Evolutionary conservation across 306 rosid genomes (phyloP), one percentile per base, ranked within the genome.

Genomic region (Dryas drummondii): DNA sequence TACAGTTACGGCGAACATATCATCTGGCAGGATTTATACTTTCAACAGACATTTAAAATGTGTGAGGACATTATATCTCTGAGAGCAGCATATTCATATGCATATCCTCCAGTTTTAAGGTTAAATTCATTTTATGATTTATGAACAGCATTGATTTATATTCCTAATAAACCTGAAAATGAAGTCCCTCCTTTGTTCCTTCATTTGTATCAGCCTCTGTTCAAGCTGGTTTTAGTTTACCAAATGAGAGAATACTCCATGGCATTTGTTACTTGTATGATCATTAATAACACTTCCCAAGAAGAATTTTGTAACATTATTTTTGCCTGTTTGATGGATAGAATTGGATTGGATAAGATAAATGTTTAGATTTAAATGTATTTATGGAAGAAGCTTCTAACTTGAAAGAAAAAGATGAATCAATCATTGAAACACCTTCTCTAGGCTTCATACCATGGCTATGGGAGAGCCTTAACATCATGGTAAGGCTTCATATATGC

Each of bases 41-140:
- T 88, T 87, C 76, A 81, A 88, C 83, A 84, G 78, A 37, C 79
- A 4, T 53, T 76, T 91, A 82, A 82, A 82, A 86, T 86, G 88
- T 74, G 87, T 91, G 71, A 82, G 76, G 44, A 42, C 76, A 5
- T 49, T 10, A 54, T 26, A 76, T 22, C 76, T 72, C 64, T 68
- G 40, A 81, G 68, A 45, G 54, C 75, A 50, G n/a, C 72, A 65
- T 32, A 32, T 32, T 1, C 37, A 32, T 32, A 32, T 32, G 37
- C 37, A 32, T 66, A 57, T 13, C 17, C 2, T 16, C 7, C 26
- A 62, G 50, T 45, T 46, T 72, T 58, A 10, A 58, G 45, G 27
- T 61, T 26, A 49, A 17, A 50, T 45, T 46, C 47, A 58, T 71
- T 6, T 12, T 5, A 42, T 32, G 37, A 32, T 32, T 32, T 32